Evolutionary conservation across 2,329 filamentous ascomycete genomes (phyloP).

Genomic region (Chaetothyriales sp.): DNA sequence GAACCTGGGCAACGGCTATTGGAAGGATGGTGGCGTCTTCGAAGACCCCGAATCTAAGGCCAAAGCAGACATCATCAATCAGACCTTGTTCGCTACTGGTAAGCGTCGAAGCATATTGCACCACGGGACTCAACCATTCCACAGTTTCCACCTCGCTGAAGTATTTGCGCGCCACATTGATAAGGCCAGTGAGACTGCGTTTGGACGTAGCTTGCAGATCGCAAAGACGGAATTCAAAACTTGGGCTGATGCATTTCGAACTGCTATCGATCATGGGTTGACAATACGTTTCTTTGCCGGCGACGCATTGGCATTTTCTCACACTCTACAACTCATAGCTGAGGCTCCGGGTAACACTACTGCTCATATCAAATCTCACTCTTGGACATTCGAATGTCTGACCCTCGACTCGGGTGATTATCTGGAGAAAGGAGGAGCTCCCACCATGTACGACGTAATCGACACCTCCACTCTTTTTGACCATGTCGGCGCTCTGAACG

Average conservation of each 20-base stretch:
- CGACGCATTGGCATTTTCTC: slow-evolving; percentile 40
- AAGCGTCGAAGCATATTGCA: slow-evolving; percentile 28
- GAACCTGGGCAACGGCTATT: slow-evolving; percentile 17
- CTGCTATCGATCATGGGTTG: slow-evolving; percentile 14
- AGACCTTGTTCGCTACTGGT: slow-evolving; percentile 31
- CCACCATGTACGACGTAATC: slow-evolving; percentile 40
- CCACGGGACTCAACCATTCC: slow-evolving; percentile 38
- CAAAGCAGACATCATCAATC: slow-evolving; percentile 20
- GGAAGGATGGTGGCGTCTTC: slow-evolving; percentile 20
- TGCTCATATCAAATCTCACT: not conserved
- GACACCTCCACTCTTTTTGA: slow-evolving; percentile 41
- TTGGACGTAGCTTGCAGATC: not conserved
- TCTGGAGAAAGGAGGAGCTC: slow-evolving; percentile 22
- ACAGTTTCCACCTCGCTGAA: slow-evolving; percentile 45
- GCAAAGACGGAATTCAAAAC: slow-evolving; percentile 14
- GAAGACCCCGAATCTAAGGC: slow-evolving; percentile 7
- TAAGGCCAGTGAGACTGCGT: slow-evolving; percentile 19
- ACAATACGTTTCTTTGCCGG: slow-evolving; percentile 35
- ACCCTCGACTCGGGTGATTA: slow-evolving; percentile 34
- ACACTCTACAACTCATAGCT: slow-evolving; percentile 34
- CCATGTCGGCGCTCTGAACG: slow-evolving; percentile 32
- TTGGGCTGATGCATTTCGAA: slow-evolving; percentile 16
- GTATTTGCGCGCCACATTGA: slow-evolving; percentile 30
- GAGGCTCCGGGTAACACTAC: not conserved
- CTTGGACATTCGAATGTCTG: slow-evolving; percentile 27